Evolutionary conservation across 352 stramenopile genomes (phyloP).

Genomic region (Globisporangium recalcitrans): DNA sequence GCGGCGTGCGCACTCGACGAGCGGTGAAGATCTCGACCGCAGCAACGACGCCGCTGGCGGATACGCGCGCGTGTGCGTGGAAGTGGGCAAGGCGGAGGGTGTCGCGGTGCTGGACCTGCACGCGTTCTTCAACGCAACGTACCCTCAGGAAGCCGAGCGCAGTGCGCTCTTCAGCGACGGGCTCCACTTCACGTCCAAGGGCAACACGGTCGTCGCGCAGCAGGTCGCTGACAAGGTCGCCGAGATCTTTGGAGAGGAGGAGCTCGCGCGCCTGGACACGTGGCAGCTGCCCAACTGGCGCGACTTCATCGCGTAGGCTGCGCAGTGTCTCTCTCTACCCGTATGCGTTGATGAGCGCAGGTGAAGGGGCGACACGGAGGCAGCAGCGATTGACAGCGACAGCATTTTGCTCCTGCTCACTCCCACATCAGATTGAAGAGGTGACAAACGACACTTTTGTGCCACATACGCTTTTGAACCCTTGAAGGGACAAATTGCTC

Average conservation of each 20-base stretch:
- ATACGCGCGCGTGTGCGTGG: constrained; percentile 44
- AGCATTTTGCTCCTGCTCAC: no score
- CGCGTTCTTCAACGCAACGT: constrained; percentile 39
- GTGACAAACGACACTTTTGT: no score
- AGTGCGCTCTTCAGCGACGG: constrained; percentile 41
- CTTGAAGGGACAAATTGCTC: no score
- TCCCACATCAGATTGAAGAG: no score
- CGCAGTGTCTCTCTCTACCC: no score
- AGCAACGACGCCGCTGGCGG: constrained; percentile 30
- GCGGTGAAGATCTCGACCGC: constrained; percentile 26
- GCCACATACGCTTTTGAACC: no score
- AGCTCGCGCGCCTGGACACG: constrained; percentile 26
- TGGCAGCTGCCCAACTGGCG: constrained; percentile 35
- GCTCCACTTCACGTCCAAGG: constrained; percentile 44
- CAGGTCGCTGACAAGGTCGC: constrained; percentile 32
- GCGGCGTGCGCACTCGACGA: constrained; percentile 14
- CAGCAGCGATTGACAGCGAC: no score
- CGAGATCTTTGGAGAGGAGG: constrained; percentile 9
- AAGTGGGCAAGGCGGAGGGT: constrained; percentile 23
- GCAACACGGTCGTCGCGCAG: constrained; percentile 42
- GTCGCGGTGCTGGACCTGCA: constrained; percentile 41
- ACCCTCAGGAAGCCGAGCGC: constrained; percentile 19
- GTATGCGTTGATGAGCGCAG: no score
- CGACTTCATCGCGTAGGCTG: constrained; percentile 11
- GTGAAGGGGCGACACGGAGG: no score